These are phyloP conservation scores for Solanum hybrid DNA, from an alignment of 305 asterid genomes.

Conservation along the genomic window DNA sequence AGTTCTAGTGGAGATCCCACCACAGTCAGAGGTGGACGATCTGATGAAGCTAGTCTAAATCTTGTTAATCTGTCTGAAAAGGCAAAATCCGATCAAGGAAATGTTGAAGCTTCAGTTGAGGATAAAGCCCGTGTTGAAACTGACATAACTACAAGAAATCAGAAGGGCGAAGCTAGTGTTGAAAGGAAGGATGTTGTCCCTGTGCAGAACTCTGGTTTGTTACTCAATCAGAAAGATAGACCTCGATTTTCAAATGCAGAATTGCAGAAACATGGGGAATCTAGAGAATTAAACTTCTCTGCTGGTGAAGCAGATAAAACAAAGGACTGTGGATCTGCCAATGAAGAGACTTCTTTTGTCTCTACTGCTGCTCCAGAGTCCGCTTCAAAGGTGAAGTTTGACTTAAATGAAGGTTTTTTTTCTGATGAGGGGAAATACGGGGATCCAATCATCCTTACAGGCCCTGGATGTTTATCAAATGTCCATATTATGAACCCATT, in stretches of 20 bases:
- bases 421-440: slow-evolving; percentile 64
- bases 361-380: slow-evolving; percentile 26
- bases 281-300: slow-evolving; percentile 18
- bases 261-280: slow-evolving; percentile 18
- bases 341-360: slow-evolving; percentile 22
- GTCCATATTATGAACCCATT: slow-evolving; percentile 32
- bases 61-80: slow-evolving; percentile 20
- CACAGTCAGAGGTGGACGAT: slow-evolving; percentile 22
- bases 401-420: slow-evolving; percentile 69
- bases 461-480: slow-evolving; percentile 26
- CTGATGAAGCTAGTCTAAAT: slow-evolving; percentile 12
- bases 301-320: slow-evolving; percentile 20
- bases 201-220: slow-evolving; percentile 2
- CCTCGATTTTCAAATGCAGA: slow-evolving; percentile 19
- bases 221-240: slow-evolving; percentile 3
- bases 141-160: slow-evolving; percentile 7
- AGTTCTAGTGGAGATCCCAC: slow-evolving; percentile 12
- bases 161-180: not conserved
- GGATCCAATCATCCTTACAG: slow-evolving; percentile 26
- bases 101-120: slow-evolving; percentile 10
- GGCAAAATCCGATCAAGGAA: slow-evolving; percentile 7
- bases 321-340: slow-evolving; percentile 17
- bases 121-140: slow-evolving; percentile 11
- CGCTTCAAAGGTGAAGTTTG: slow-evolving; percentile 50
- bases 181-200: not conserved